Base-by-base conservation (phyloP, 1,139 yeast genomes). In the Pichia sp. region DNA sequence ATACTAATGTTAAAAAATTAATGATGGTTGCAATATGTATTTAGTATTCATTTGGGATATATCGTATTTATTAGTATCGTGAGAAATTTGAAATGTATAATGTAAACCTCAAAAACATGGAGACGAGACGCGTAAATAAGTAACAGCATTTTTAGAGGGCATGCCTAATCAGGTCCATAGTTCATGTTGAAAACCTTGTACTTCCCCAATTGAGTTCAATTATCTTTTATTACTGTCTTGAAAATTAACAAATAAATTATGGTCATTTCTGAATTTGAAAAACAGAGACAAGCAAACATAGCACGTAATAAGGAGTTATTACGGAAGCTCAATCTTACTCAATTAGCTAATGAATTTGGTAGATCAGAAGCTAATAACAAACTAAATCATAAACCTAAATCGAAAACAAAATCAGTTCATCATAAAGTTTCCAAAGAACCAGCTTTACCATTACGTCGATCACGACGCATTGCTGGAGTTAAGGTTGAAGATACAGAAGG, bases 391-490 rank as follows among this genome's bases (percentile, higher is more conserved):
- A 55, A 49, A 7, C 49, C 55, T 20, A 32, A 49, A 42, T 32
- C 31, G 41, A 42, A 43, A 27, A 25, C 33, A 11, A 32, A 43
- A n/a, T 35, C 11, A 8, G 25, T 46, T 10, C 27, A 32, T 8
- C 66, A 64, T 44, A 58, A 52, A 36, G 57, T 52, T 24, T 59
- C 55, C 53, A 59, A 50, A 49, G 60, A 55, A 47, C 55, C 57
- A 2, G 52, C 47, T 11, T 64, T 67, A 37, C 86, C 89, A 0
- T 67, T 78, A 3, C 69, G 87, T 62, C 68, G 86, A 52, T 82
- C 89, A 0, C 69, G 82, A 49, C 68, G 92, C 53, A 55, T 82
- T 33, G 84, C 84, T 2, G 90, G 90, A 1, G 76, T 80, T 3
- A 68, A 69, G 48, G 62, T 69, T 37, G 75, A 70, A 45, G 64